A percentile compares a stretch with the other conserved stretches of the same genome.
phyloP scores from a whole-genome alignment of 208 protist genomes.

The Trypanosoma lewisi region DNA sequence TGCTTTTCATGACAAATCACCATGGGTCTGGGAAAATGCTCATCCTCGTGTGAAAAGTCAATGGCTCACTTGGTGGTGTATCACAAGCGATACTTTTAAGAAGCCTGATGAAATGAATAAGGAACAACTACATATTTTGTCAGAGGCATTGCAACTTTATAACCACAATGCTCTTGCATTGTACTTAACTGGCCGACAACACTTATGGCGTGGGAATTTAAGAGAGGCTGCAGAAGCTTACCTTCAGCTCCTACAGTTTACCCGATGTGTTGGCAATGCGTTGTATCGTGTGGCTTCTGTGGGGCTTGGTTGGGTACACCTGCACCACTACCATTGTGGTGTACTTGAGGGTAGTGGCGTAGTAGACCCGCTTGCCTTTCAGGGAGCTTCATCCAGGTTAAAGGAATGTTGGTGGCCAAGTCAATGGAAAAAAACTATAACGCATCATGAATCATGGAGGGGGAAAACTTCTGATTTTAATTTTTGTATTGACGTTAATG shows the following conservation, averaged over 20 bases:
- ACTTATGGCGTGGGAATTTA: slow-evolving; percentile 23
- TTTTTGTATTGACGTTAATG: background rate
- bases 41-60: slow-evolving; percentile 25
- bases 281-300: slow-evolving; percentile 30
- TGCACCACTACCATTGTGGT: slow-evolving; percentile 20
- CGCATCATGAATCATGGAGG: background rate
- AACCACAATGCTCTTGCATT: slow-evolving; percentile 30
- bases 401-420: background rate
- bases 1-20: background rate
- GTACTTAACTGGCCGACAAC: slow-evolving; percentile 41
- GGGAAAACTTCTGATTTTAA: too few relatives aligned
- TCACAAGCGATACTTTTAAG: background rate
- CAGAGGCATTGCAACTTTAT: slow-evolving; percentile 25
- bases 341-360: background rate
- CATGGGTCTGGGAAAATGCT: slow-evolving; percentile 20
- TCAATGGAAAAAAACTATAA: background rate
- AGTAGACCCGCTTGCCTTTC: background rate
- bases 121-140: background rate
- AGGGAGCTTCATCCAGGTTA: background rate
- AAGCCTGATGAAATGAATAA: background rate
- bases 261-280: slow-evolving; percentile 12
- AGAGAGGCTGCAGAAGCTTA: slow-evolving; percentile 42
- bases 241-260: slow-evolving; percentile 22
- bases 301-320: slow-evolving; percentile 37
- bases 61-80: slow-evolving; percentile 21